Percentiles rank a stretch among this genome's conserved stretches.
phyloP scores from a whole-genome alignment of 352 stramenopile species.

The Plasmopara muralis region DNA sequence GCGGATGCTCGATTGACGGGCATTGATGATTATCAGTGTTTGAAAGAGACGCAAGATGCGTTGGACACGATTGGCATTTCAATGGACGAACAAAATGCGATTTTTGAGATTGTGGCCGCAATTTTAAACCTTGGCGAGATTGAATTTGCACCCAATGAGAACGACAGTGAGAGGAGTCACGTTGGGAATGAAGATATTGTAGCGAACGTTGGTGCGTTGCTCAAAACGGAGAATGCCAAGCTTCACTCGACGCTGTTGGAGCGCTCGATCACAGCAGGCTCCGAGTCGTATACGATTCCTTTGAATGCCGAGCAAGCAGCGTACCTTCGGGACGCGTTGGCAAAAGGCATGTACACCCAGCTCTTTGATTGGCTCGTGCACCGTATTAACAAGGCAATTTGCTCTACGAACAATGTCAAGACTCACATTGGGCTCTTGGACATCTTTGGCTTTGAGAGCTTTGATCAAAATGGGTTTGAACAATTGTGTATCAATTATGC shows the following conservation, averaged over 20 bases:
- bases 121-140: conserved; percentile 96
- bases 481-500: conserved; percentile 91
- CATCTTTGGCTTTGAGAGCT: conserved; percentile 95
- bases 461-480: conserved; percentile 84
- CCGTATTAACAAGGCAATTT: conserved; percentile 74
- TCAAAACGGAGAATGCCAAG: conserved; percentile 51
- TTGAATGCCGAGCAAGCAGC: conserved; percentile 83
- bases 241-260: conserved; percentile 87
- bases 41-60: conserved; percentile 82
- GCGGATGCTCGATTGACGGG: conserved; percentile 48
- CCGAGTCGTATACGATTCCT: conserved; percentile 90
- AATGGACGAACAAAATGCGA: conserved; percentile 83
- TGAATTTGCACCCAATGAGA: conserved; percentile 69
- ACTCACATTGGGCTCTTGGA: conserved; percentile 90
- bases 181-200: conserved; percentile 56
- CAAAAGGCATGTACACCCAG: conserved; percentile 95
- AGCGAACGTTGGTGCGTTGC: conserved; percentile 47
- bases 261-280: conserved; percentile 88
- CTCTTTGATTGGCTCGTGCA: conserved; percentile 96
- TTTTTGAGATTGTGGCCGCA: conserved; percentile 93
- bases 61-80: conserved; percentile 88
- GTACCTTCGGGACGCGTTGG: conserved; percentile 91
- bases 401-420: conserved; percentile 64
- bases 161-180: conserved; percentile 43
- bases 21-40: conserved; percentile 62